Conservation (phyloP, 176 grass and related monocot species). For the Carex littledalei region DNA sequence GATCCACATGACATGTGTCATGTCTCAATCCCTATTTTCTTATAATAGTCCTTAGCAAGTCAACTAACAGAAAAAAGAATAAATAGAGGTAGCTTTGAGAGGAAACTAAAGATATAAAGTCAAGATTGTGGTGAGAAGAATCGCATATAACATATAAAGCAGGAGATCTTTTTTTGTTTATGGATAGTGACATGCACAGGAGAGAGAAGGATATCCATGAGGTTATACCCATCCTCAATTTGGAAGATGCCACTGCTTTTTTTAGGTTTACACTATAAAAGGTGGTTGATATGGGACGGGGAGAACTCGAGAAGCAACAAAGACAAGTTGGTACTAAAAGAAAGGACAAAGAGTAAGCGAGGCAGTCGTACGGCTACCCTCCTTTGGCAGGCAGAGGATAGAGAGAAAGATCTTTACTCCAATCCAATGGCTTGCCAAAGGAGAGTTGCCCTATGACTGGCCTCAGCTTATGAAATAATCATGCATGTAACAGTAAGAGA, state of each 20-base stretch:
- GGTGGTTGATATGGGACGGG: not conserved
- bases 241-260: not conserved
- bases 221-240: conserved; percentile 12
- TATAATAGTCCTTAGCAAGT: not conserved
- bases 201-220: conserved; percentile 26
- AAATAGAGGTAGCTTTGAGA: conserved; percentile 7
- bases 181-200: not conserved
- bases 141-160: not conserved
- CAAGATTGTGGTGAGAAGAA: conserved; percentile 19
- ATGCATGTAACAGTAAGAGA: not conserved
- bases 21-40: not conserved
- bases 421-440: conserved; percentile 29
- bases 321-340: not conserved
- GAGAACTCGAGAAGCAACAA: not conserved
- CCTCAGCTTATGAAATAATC: conserved; percentile 20
- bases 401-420: not conserved
- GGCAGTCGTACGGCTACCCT: conserved; percentile 26
- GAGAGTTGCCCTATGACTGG: conserved; percentile 39
- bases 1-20: not conserved
- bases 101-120: not conserved
- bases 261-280: not conserved
- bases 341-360: not conserved
- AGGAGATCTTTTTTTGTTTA: conserved; percentile 3
- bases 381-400: conserved; percentile 12
- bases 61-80: not conserved